Evolutionary conservation across 1,284 basidiomycete genomes (phyloP).

Genomic region (Sphagnurus paluster): DNA sequence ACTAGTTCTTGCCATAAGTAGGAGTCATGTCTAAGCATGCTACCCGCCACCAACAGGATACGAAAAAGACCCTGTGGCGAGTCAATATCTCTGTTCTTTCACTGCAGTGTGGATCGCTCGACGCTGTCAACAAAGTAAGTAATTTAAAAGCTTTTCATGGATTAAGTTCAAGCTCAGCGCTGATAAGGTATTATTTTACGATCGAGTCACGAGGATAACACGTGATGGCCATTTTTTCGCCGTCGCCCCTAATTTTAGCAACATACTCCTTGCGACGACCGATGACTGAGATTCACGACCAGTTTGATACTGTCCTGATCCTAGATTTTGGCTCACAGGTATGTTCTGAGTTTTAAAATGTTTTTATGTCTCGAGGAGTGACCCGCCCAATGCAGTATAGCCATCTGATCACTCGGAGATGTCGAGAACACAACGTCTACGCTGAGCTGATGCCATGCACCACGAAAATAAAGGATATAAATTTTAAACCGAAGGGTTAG

Average conservation of each 20-base stretch:
- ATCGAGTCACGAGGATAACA: slow-evolving; percentile 12
- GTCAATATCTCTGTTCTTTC: too few species aligned
- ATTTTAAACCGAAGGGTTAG: slow-evolving; percentile 93
- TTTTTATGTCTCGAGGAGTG: neutral
- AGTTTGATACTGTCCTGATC: slow-evolving; percentile 96
- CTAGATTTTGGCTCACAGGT: slow-evolving; percentile 98
- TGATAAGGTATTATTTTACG: too few species aligned
- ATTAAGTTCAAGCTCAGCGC: too few species aligned
- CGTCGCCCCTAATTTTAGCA: too few species aligned
- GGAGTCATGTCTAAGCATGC: too few species aligned
- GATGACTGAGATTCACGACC: slow-evolving; percentile 91
- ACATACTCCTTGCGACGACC: neutral
- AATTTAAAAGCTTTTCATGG: neutral
- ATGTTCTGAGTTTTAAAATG: too few species aligned
- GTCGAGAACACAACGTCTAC: slow-evolving; percentile 97
- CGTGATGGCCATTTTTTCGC: slow-evolving; percentile 18
- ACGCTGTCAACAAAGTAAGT: too few species aligned
- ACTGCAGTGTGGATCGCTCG: too few species aligned
- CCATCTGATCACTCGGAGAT: slow-evolving; percentile 96
- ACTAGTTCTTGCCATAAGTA: too few species aligned
- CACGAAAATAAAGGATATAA: slow-evolving; percentile 85
- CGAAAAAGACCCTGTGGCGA: too few species aligned
- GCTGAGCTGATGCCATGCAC: slow-evolving; percentile 99
- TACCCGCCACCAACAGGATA: too few species aligned
- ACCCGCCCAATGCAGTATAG: slow-evolving; percentile 70